A percentile compares a stretch with the other conserved stretches of the same genome.
Conservation (phyloP, 75 land plant genomes). For the Cupressus sempervirens region DNA sequence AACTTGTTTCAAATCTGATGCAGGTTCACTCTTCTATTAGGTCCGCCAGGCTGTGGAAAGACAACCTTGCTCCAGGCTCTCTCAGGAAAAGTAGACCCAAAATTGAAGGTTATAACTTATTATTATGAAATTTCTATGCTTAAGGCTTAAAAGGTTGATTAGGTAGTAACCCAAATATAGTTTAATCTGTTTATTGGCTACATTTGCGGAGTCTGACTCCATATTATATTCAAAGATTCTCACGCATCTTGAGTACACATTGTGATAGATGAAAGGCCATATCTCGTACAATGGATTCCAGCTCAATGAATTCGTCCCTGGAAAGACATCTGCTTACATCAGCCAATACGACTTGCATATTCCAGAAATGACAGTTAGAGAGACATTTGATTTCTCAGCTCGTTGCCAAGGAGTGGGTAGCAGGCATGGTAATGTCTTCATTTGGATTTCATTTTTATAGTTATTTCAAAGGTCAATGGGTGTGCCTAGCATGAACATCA, state of each 20-base stretch:
- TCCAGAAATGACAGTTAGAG: conserved; percentile 56
- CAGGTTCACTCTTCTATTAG: conserved; percentile 16
- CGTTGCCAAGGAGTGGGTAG: conserved; percentile 51
- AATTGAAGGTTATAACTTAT: conserved; percentile 16
- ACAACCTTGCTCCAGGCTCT: conserved; percentile 20
- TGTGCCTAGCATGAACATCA: background rate
- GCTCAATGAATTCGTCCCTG: conserved; percentile 47
- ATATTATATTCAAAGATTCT: too few relatives aligned
- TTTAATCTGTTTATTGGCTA: background rate
- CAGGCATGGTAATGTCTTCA: conserved; percentile 20
- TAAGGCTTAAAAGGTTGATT: too few relatives aligned
- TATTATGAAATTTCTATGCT: too few relatives aligned
- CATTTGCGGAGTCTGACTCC: too few relatives aligned
- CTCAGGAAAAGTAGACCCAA: conserved; percentile 14
- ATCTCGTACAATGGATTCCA: conserved; percentile 53
- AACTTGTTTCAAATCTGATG: too few relatives aligned
- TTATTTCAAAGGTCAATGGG: background rate
- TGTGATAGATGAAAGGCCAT: conserved; percentile 30
- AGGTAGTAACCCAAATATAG: too few relatives aligned
- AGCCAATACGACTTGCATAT: conserved; percentile 55
- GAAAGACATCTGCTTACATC: conserved; percentile 51
- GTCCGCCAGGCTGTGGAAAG: conserved; percentile 25
- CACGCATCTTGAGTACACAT: background rate
- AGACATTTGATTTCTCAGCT: conserved; percentile 55
- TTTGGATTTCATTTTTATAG: background rate